Base-by-base conservation (phyloP, 2,329 filamentous ascomycete species). In the Mycocentrospora acerina region DNA sequence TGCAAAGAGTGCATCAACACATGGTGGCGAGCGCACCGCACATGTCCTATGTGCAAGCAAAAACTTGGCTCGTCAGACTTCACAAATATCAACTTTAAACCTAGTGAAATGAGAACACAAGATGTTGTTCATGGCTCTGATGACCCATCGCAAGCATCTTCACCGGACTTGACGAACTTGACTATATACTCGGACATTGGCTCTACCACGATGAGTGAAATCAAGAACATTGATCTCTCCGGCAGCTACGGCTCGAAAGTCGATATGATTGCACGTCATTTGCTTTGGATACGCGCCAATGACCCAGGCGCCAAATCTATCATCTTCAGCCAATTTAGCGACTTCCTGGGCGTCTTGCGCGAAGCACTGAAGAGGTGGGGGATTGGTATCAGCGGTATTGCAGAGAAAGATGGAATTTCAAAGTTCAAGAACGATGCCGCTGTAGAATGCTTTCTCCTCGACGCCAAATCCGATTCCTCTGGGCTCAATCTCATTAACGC, bases 401-500 rank as follows among this genome's bases (percentile, higher is more conserved):
- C 86, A 40, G 78, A 79, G 11, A 72, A 77, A 10, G 71, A 80
- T 42, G 89, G 89, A 8, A 85, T 91, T 46, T 74, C 82, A 24
- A 79, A 71, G 6, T 98, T 97, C 74, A 88, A 86, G 54, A 74
- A 81, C 3, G 83, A 96, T 46, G 78, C 88, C 2, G 69, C 70
- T 22, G 63, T 85, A 5, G 89, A 96, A 62, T 90, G 86, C 53
- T 91, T 98, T 53, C 75, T 97, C 3, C 77, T 98, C 11, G 90
- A 96, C 60, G 90, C 90, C 5, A 87, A 90, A 50, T 86, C 88
- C 0, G 88, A 95, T 62, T 86, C 88, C 0, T 90, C 87, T 2
- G 93, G 93, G 0, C 75, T 98, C 19, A 97, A 95, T 46, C 78
- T 98, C 0, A 86, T 95, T 50, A 91, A 94, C 56, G 93, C 91